Percentiles rank a stretch among this genome's conserved stretches.
Conservation (phyloP, 2,329 filamentous ascomycete species). For the Podosphaera xanthii region DNA sequence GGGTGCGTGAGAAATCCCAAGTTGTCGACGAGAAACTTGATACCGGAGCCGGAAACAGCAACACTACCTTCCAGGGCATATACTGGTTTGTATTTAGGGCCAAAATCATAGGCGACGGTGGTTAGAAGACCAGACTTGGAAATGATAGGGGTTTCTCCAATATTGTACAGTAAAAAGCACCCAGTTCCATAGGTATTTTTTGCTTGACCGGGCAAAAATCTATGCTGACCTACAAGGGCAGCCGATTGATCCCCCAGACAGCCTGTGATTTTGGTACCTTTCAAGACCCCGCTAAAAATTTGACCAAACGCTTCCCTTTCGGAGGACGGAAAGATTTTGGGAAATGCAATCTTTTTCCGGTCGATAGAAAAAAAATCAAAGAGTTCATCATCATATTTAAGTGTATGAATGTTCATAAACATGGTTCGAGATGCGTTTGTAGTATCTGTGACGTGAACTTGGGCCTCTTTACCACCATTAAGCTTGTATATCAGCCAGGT, state of each 20-base stretch:
- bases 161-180: conserved; percentile 67
- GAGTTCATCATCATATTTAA: conserved; percentile 51
- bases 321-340: conserved; percentile 57
- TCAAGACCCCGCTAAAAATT: conserved; percentile 35
- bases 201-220: conserved; percentile 50
- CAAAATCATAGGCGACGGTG: conserved; percentile 60
- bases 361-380: conserved; percentile 57
- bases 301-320: conserved; percentile 45
- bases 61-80: conserved; percentile 62
- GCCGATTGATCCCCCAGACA: conserved; percentile 67
- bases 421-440: conserved; percentile 71
- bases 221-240: conserved; percentile 58
- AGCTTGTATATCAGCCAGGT: conserved; percentile 63
- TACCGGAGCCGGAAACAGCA: conserved; percentile 51
- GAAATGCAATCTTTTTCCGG: conserved; percentile 42
- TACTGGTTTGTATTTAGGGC: conserved; percentile 35
- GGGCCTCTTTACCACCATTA: conserved; percentile 42
- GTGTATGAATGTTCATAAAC: conserved; percentile 63
- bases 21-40: conserved; percentile 50
- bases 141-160: conserved; percentile 56
- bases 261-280: conserved; percentile 48
- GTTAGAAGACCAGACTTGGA: conserved; percentile 55
- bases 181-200: conserved; percentile 79
- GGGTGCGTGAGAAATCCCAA: conserved; percentile 37
- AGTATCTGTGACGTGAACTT: conserved; percentile 52